Percentiles rank a stretch among this genome's conserved stretches.
Conservation (phyloP, 306 rosid genomes). For the Inga leiocalycina region DNA sequence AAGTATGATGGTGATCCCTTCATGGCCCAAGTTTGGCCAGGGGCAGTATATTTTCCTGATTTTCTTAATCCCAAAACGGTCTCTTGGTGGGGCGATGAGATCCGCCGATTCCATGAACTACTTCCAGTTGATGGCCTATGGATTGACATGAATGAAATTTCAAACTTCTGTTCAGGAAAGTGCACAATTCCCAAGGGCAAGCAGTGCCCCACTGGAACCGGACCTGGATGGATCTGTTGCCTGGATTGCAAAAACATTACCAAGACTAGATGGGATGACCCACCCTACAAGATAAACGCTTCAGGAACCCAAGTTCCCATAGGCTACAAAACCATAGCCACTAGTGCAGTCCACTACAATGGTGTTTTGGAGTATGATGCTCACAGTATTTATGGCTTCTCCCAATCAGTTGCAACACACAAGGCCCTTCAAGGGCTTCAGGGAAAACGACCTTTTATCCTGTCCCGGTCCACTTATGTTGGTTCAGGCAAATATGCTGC, state of each 20-base stretch:
- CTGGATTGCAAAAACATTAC: constrained; percentile 93
- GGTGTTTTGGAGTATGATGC: constrained; percentile 94
- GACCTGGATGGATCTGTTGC: constrained; percentile 93
- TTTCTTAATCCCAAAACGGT: constrained; percentile 91
- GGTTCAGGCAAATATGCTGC: constrained; percentile 93
- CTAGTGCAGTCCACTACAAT: constrained; percentile 89
- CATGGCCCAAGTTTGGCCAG: constrained; percentile 98
- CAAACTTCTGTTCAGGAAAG: constrained; percentile 89
- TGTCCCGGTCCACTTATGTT: constrained; percentile 84
- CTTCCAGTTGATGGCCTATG: constrained; percentile 94
- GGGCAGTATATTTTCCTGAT: constrained; percentile 94
- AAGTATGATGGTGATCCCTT: constrained; percentile 84
- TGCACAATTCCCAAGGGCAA: constrained; percentile 74
- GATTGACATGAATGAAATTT: constrained; percentile 97
- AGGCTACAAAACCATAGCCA: constrained; percentile 91
- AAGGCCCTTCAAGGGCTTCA: constrained; percentile 78
- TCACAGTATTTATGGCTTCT: constrained; percentile 91
- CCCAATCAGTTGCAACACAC: constrained; percentile 85
- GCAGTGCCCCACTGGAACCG: constrained; percentile 69
- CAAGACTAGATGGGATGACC: constrained; percentile 88
- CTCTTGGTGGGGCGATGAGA: constrained; percentile 92
- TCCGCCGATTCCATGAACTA: constrained; percentile 89
- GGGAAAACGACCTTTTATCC: constrained; percentile 87
- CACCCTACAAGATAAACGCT: constrained; percentile 95
- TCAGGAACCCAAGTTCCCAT: constrained; percentile 80